Evolutionary conservation across 257 asterid genomes (phyloP), one percentile per base, ranked within the genome.

Genomic region (Nicotiana benthamiana): DNA sequence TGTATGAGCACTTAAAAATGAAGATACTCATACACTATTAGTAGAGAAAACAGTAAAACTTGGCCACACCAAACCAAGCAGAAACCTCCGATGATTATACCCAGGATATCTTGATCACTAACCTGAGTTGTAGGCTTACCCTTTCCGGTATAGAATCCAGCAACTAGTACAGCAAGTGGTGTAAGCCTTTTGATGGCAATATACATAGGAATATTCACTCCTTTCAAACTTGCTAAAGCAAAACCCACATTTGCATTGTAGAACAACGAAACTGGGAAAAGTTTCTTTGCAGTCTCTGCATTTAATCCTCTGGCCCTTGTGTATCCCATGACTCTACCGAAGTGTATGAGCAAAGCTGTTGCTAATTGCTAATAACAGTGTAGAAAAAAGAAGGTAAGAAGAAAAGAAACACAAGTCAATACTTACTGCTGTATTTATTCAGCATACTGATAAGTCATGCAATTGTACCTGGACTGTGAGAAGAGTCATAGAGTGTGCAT

Each of bases 161-260:
- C 93, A 76, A 96, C 80, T 79, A 96, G 92, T 77, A 96, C 99
- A 82, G 99, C 93, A 81, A 96, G 97, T 24, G 99, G 99, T 48
- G 99, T 96, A 81, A 96, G 95, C 84, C 99, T 90, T 87, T 96
- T 96, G 83, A 96, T 96, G 87, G 99, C 97, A 84, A 96, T 96
- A 88, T 96, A 96, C 98, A 94, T 96, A 7, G 99, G 99, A 83
- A 96, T 96, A 84, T 96, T 96, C 81, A 96, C 98, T 81, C 99
- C 99, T 91, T 90, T 96, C 90, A 96, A 85, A 82, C 99, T 96
- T 9, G 98, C 97, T 86, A 96, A 89, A 46, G 99, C 99, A 85
- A 94, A 96, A 8, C 97, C 99, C 77, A 94, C 99, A 88, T 96
- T 94, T 12, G 98, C 98, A 84, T 94, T 96, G 89, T 96, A 96